Evolutionary conservation across 768 basidiomycete genomes (phyloP).

Genomic region (Pluteus cervinus): DNA sequence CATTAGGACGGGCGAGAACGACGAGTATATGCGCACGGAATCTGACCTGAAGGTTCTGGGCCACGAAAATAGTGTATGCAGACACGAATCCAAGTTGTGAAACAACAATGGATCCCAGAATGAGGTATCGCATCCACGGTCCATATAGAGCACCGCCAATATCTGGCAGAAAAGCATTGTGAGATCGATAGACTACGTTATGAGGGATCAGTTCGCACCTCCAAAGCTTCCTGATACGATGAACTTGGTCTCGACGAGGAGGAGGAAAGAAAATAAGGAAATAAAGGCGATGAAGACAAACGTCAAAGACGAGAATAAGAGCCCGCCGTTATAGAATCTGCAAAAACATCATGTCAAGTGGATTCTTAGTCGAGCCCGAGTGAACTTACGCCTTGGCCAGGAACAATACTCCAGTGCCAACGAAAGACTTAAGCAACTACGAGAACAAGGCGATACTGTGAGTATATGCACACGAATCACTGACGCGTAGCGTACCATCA

Average conservation of each 20-base stretch:
- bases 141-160: conserved; percentile 93
- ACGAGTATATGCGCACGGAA: conserved; percentile 1
- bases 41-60: conserved; percentile 70
- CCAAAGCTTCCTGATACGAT: conserved; percentile 91
- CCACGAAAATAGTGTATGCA: conserved; percentile 95
- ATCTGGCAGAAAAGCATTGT: conserved; percentile 41
- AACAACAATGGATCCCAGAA: conserved; percentile 79
- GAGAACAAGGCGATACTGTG: too few relatives aligned
- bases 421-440: conserved; percentile 87
- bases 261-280: conserved; percentile 89
- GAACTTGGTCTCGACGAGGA: conserved; percentile 83
- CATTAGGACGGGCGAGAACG: conserved; percentile 1
- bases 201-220: conserved; percentile 36
- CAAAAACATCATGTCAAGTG: background rate
- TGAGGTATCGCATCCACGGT: conserved; percentile 85
- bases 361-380: conserved; percentile 4
- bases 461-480: too few relatives aligned
- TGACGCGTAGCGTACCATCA: conserved; percentile 72
- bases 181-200: too few relatives aligned
- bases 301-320: conserved; percentile 79
- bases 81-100: conserved; percentile 88
- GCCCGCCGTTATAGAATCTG: conserved; percentile 93
- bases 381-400: conserved; percentile 82
- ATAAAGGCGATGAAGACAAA: conserved; percentile 79
- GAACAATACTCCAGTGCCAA: conserved; percentile 94